phyloP scores from a whole-genome alignment of 257 asterid species.

The Ehretia macrophylla region DNA sequence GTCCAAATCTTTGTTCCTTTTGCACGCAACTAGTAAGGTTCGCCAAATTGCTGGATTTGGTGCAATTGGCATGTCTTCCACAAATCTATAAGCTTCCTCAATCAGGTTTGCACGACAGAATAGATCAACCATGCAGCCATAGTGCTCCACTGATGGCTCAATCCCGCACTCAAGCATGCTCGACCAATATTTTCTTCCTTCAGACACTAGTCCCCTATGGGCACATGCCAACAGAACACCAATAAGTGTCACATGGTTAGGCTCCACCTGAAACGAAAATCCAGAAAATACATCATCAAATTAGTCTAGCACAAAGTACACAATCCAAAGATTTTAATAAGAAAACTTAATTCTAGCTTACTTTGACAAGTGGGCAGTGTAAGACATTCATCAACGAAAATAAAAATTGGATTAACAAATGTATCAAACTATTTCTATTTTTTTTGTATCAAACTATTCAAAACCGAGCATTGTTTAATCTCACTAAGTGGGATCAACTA shows the following conservation, averaged over 20 bases:
- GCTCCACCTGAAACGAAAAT: conserved; percentile 48
- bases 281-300: neutral
- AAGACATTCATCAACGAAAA: no score
- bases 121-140: conserved; percentile 68
- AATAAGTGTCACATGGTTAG: conserved; percentile 50
- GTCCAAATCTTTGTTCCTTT: conserved; percentile 38
- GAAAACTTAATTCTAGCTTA: no score
- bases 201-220: conserved; percentile 49
- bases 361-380: no score
- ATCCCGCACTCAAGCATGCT: conserved; percentile 48
- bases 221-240: conserved; percentile 67
- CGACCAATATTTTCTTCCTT: conserved; percentile 57
- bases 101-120: conserved; percentile 44
- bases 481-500: no score
- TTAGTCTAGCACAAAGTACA: neutral
- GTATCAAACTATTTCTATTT: no score
- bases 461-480: no score
- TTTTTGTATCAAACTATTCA: no score
- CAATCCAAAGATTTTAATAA: neutral
- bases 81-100: conserved; percentile 47
- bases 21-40: conserved; percentile 52
- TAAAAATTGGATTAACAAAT: no score
- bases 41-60: conserved; percentile 69
- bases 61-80: conserved; percentile 41
- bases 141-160: conserved; percentile 70